Conservation (phyloP, 306 rosid genomes). For the Neltuma alba region DNA sequence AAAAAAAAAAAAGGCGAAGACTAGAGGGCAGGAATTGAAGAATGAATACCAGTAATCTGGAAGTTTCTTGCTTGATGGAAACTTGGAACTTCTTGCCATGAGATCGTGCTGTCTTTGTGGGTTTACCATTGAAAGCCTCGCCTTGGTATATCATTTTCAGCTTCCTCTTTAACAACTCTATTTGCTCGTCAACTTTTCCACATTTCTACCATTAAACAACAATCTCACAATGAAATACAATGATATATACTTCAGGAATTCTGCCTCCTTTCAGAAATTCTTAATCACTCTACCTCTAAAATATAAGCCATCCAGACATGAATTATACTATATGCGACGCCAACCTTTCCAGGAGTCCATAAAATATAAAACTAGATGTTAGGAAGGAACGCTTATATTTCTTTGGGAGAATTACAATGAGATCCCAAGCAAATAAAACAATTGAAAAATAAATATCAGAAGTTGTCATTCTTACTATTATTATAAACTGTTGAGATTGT, state of each 20-base stretch:
- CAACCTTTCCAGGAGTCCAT: too few relatives aligned
- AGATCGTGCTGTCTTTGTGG: slow-evolving; percentile 91
- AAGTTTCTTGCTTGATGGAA: slow-evolving; percentile 84
- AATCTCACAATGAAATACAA: not conserved
- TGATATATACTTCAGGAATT: not conserved
- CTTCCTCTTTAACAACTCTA: slow-evolving; percentile 80
- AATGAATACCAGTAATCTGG: slow-evolving; percentile 77
- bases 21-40: not conserved
- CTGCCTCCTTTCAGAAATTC: not conserved
- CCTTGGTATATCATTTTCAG: slow-evolving; percentile 80
- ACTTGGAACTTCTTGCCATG: slow-evolving; percentile 95
- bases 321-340: too few relatives aligned
- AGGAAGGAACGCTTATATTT: too few relatives aligned
- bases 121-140: slow-evolving; percentile 89
- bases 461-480: too few relatives aligned
- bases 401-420: too few relatives aligned
- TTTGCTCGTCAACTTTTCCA: slow-evolving; percentile 88
- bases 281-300: too few relatives aligned
- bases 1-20: too few relatives aligned
- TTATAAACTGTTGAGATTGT: too few relatives aligned
- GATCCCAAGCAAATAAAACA: too few relatives aligned
- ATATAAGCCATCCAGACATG: too few relatives aligned
- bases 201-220: slow-evolving; percentile 57
- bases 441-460: too few relatives aligned
- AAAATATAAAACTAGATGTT: too few relatives aligned